Base-by-base conservation (phyloP, 129 eudicot genomes). In the Calendula officinalis region DNA sequence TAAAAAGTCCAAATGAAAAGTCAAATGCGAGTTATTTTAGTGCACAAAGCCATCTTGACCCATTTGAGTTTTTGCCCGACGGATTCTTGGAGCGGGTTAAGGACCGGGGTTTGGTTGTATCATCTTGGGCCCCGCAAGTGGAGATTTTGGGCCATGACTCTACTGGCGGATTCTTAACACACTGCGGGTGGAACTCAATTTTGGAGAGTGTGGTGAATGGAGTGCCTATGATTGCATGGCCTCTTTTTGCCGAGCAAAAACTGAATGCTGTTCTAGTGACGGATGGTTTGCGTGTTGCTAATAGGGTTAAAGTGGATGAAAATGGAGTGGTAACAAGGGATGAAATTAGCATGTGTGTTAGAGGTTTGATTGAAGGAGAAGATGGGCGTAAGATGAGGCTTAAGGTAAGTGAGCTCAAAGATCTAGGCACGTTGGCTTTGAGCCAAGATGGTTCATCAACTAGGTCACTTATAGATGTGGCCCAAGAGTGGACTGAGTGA, bases 181-280 rank as follows among this genome's bases (percentile, higher is more conserved):
- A 80, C 5, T 66, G 81, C n/a, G 81, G 81, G 1, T 80, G 85
- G 81, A 80, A 80, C 61, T 75, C 81, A 39, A 71, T 62, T 11
- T 44, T 71, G 0, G 81, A 80, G 45, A 62, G 85, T 14, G 36
- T 80, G 3, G 69, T 62, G 2, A 71, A 73, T 48, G 85, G 81
- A 5, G 81, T 80, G 51, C 69, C 79, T 0, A 44, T 80, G 64
- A 71, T 80, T 42, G 78, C 75, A 8, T 80, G 81, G 81, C 81
- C 81, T 1, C 78, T 80, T 6, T 80, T 38, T 5, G 81, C 76
- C 0, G 81, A 80, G 6, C 85, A 80, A 44, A 71, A 8, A 71
- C 48, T 71, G 85, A 75, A 60, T 4, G 58, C 72, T 3, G 71
- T 71, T 38, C 32, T 71, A 4, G 8, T 71, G 33, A 61, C 69